Evolutionary conservation across 768 basidiomycete species (phyloP).

Genomic region (Chalciporus sphaerocephalus): DNA sequence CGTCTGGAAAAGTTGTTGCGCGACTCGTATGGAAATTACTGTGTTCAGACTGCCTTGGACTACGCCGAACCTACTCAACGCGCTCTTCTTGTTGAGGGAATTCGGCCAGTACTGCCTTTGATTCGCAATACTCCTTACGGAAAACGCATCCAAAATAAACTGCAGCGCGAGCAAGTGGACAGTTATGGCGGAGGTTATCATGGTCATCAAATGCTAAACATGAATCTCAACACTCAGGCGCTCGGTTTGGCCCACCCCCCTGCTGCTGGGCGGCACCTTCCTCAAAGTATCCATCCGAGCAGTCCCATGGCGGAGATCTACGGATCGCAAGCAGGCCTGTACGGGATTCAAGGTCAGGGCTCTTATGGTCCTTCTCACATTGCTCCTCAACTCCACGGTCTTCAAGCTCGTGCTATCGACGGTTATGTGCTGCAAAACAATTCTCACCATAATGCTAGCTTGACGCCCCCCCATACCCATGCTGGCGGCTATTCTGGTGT

Average conservation of each 20-base stretch:
- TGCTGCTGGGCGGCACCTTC: slow-evolving; percentile 51
- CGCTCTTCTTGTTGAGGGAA: slow-evolving; percentile 89
- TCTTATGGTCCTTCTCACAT: slow-evolving; percentile 58
- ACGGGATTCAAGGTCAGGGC: slow-evolving; percentile 53
- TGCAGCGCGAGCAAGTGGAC: slow-evolving; percentile 90
- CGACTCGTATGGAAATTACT: slow-evolving; percentile 96
- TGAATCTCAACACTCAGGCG: slow-evolving; percentile 52
- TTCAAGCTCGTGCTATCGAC: slow-evolving; percentile 74
- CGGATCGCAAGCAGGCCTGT: slow-evolving; percentile 55
- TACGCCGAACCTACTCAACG: slow-evolving; percentile 96
- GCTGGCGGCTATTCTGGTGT: slow-evolving; percentile 53
- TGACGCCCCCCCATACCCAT: slow-evolving; percentile 57
- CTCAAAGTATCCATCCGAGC: slow-evolving; percentile 47
- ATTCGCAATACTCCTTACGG: slow-evolving; percentile 99
- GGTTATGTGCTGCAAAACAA: slow-evolving; percentile 76
- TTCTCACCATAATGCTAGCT: slow-evolving; percentile 58
- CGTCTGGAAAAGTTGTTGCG: slow-evolving; percentile 93
- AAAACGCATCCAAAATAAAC: slow-evolving; percentile 97
- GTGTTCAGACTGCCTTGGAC: slow-evolving; percentile 94
- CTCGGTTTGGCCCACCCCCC: slow-evolving; percentile 42
- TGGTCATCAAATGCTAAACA: slow-evolving; percentile 57
- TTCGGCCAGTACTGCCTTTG: slow-evolving; percentile 95
- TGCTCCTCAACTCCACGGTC: slow-evolving; percentile 49
- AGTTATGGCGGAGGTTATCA: slow-evolving; percentile 54
- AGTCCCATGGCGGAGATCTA: slow-evolving; percentile 66